Evolutionary conservation across 805 yeast genomes (phyloP).

Genomic region (Wickerhamomyces subpelliculosus): DNA sequence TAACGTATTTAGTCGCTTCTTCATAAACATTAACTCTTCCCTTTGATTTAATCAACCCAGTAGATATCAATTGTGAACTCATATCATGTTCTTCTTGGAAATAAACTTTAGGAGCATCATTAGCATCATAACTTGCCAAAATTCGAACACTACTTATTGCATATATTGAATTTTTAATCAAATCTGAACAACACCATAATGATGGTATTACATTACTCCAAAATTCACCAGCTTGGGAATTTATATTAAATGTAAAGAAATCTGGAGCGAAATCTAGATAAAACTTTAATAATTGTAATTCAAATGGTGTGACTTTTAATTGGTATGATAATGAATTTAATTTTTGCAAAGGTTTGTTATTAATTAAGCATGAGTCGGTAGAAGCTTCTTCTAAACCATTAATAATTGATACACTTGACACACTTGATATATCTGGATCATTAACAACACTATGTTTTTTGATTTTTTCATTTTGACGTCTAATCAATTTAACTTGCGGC

Average conservation of each 20-base stretch:
- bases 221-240: background rate
- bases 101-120: background rate
- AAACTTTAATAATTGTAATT: background rate
- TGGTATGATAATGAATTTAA: conserved; percentile 11
- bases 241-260: background rate
- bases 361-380: background rate
- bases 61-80: background rate
- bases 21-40: background rate
- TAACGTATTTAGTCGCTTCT: background rate
- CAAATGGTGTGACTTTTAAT: background rate
- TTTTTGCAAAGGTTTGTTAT: background rate
- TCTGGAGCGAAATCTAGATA: background rate
- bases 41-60: background rate
- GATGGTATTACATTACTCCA: background rate
- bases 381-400: background rate
- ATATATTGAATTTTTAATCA: background rate
- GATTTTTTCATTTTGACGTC: background rate
- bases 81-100: background rate
- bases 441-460: background rate
- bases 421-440: background rate
- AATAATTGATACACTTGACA: no score
- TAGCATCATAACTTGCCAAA: background rate
- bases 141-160: background rate
- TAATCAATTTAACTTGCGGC: background rate
- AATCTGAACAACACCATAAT: background rate